These are phyloP conservation scores for Arctium lappa DNA, from an alignment of 129 eudicot genomes.

Conservation along the genomic window DNA sequence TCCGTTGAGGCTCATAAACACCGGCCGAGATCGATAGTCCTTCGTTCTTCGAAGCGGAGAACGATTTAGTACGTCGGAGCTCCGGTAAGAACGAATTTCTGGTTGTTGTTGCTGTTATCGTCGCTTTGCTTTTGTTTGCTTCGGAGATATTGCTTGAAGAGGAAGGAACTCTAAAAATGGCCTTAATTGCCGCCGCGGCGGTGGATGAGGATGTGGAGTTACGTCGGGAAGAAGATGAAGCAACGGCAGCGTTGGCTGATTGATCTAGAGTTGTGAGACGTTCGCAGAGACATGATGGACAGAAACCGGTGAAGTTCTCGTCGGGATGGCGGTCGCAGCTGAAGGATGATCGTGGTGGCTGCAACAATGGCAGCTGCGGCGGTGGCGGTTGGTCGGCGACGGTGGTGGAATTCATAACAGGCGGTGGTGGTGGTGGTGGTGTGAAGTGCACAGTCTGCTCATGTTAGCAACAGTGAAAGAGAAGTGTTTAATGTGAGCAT, in stretches of 20 bases:
- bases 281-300: slow-evolving; percentile 84
- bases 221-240: slow-evolving; percentile 48
- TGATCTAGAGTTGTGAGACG: slow-evolving; percentile 75
- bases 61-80: slow-evolving; percentile 72
- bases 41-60: slow-evolving; percentile 78
- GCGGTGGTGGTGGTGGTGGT: slow-evolving; percentile 7
- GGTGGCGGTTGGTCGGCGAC: slow-evolving; percentile 43
- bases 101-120: slow-evolving; percentile 2
- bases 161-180: slow-evolving; percentile 39
- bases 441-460: slow-evolving; percentile 23
- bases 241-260: slow-evolving; percentile 40
- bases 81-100: slow-evolving; percentile 55
- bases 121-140: slow-evolving; percentile 4
- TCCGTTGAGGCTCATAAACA: slow-evolving; percentile 77
- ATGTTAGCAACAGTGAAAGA: slow-evolving; percentile 32
- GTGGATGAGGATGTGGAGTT: slow-evolving; percentile 57
- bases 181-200: slow-evolving; percentile 64
- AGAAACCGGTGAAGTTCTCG: slow-evolving; percentile 81
- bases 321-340: slow-evolving; percentile 84
- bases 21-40: slow-evolving; percentile 39
- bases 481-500: slow-evolving; percentile 37
- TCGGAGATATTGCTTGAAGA: slow-evolving; percentile 9
- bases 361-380: slow-evolving; percentile 46
- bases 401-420: slow-evolving; percentile 59
- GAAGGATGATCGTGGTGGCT: slow-evolving; percentile 72